Evolutionary conservation across 1,284 basidiomycete species (phyloP).

Genomic region (Cystobasidiaceae sp.): DNA sequence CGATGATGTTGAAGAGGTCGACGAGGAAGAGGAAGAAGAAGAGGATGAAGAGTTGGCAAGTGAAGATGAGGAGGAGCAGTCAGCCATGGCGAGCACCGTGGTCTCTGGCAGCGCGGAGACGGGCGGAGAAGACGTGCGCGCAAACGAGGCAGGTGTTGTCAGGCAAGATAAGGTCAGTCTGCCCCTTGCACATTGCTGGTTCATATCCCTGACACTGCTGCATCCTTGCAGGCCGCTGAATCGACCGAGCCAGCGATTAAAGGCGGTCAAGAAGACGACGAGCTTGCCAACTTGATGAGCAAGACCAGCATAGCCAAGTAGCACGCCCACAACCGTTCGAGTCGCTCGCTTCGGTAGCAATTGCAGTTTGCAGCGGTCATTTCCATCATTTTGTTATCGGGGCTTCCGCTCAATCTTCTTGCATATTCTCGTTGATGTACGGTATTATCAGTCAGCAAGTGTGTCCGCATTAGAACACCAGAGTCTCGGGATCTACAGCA

Average conservation of each 20-base stretch:
- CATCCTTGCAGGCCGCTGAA: conserved; percentile 7
- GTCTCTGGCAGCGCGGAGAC: conserved; percentile 20
- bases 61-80: conserved; percentile 41
- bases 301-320: conserved; percentile 28
- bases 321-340: no score
- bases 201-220: no score
- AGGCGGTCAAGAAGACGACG: conserved; percentile 24
- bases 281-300: conserved; percentile 27
- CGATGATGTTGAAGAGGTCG: conserved; percentile 55
- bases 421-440: no score
- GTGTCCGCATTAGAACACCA: no score
- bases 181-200: no score
- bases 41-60: conserved; percentile 44
- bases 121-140: conserved; percentile 29
- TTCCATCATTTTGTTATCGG: no score
- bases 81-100: conserved; percentile 30
- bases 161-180: conserved; percentile 50
- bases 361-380: no score
- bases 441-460: no score
- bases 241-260: conserved; percentile 3
- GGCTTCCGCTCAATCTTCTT: no score
- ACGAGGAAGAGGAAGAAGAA: conserved; percentile 36
- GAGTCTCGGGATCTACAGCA: no score
- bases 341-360: no score
- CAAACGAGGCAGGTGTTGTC: conserved; percentile 21